Percentiles rank a stretch among this genome's conserved stretches.
Conservation (phyloP, 352 stramenopile species). For the Sclerospora graminicola region DNA sequence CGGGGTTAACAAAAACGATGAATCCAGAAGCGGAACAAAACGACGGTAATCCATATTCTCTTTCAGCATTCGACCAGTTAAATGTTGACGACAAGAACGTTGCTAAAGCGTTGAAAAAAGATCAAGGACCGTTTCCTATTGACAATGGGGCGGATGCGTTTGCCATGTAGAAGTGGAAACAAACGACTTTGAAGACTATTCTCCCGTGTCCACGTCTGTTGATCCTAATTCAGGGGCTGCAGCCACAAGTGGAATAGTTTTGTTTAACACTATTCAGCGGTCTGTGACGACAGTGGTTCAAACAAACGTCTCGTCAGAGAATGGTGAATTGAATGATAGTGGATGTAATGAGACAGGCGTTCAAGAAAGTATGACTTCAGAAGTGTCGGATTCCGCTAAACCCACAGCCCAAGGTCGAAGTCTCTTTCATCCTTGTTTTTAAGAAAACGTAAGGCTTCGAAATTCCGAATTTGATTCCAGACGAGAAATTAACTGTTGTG, state of each 20-base stretch:
- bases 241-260: constrained; percentile 5
- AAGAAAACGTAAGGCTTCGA: constrained; percentile 8
- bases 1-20: constrained; percentile 56
- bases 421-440: constrained; percentile 13
- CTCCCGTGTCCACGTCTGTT: background rate
- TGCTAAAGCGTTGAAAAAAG: background rate
- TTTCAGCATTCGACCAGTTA: no score
- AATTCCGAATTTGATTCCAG: background rate
- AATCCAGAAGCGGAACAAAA: no score
- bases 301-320: no score
- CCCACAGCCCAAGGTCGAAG: constrained; percentile 4
- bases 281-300: constrained; percentile 1
- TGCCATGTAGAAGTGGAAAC: background rate
- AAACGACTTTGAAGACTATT: background rate
- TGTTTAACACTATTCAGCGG: constrained; percentile 5
- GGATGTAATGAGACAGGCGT: background rate
- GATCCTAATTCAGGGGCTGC: background rate
- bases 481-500: background rate
- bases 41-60: background rate
- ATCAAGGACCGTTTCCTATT: background rate
- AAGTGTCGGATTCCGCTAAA: background rate
- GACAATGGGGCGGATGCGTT: background rate
- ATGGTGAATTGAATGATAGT: no score
- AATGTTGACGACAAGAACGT: background rate
- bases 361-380: background rate